Percentiles rank a stretch among this genome's conserved stretches.
These are phyloP conservation scores for Castanea mollissima DNA, from an alignment of 306 rosid species.

Conservation along the genomic window DNA sequence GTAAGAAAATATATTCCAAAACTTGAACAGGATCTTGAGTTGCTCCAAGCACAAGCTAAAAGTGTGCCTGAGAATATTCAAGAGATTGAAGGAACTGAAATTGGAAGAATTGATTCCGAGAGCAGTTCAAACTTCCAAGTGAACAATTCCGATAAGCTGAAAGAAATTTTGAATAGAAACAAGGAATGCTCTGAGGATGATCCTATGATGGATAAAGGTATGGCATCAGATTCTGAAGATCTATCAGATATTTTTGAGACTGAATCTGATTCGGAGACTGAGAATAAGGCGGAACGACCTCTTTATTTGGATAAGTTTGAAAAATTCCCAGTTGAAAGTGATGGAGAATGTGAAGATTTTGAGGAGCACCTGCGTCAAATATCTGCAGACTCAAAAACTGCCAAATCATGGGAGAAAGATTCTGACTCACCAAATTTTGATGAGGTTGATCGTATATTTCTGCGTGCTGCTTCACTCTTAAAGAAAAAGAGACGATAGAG, in stretches of 20 bases:
- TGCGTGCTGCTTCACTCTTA: slow-evolving; percentile 68
- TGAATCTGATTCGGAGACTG: slow-evolving; percentile 56
- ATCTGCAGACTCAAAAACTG: slow-evolving; percentile 47
- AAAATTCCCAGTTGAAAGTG: slow-evolving; percentile 50
- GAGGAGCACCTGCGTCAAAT: slow-evolving; percentile 70
- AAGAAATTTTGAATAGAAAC: slow-evolving; percentile 32
- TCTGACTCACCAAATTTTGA: slow-evolving; percentile 47
- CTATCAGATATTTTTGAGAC: slow-evolving; percentile 76
- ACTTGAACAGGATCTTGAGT: slow-evolving; percentile 78
- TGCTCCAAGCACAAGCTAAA: slow-evolving; percentile 64
- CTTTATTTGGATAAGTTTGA: slow-evolving; percentile 77
- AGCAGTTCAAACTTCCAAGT: slow-evolving; percentile 33
- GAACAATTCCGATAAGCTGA: slow-evolving; percentile 34
- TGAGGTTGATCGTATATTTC: slow-evolving; percentile 74
- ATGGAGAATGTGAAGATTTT: slow-evolving; percentile 54
- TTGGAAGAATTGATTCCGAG: slow-evolving; percentile 24
- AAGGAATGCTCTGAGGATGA: slow-evolving; percentile 41
- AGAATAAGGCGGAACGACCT: slow-evolving; percentile 46
- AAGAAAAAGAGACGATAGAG: slow-evolving; percentile 55
- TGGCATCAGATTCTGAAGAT: slow-evolving; percentile 57
- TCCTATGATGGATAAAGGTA: slow-evolving; percentile 37
- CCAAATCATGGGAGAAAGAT: slow-evolving; percentile 30
- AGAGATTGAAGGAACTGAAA: slow-evolving; percentile 37
- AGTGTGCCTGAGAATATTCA: slow-evolving; percentile 37
- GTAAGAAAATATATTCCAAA: slow-evolving; percentile 76